Evolutionary conservation across 2,329 filamentous ascomycete genomes (phyloP), one percentile per base, ranked within the genome.

Genomic region (Bipolaris sorokiniana): DNA sequence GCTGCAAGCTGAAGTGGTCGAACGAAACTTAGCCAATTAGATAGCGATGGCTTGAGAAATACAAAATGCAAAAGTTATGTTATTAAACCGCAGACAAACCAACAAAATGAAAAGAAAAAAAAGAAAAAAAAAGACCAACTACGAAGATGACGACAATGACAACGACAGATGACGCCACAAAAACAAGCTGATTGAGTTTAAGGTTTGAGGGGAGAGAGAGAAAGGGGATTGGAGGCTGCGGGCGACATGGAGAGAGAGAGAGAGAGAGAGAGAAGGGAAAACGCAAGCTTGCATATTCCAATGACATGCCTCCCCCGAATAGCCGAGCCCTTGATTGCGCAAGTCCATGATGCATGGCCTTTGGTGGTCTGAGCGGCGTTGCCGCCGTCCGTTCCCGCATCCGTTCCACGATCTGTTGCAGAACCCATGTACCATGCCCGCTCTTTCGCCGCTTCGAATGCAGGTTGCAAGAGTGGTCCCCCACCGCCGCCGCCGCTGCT

Each of bases 351-450:
- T 56, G 41, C 54, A 52, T 56, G 48, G 41, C 7, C 7, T 18
- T 7, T 15, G 10, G 16, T 47, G 54, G 49, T 44, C 48, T 47
- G 54, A 47, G 56, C 52, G 50, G 53, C 48, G 11, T 23, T 42
- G 40, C 26, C 41, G 28, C 52, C 40, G 53, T 55, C 38, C 53
- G 53, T 36, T 56, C 54, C 54, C 54, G 54, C 48, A 56, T 49
- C 54, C 57, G 51, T 59, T 53, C 55, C 59, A 60, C 61, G 45
- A 62, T 62, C 59, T 53, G 56, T 60, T 38, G 51, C 56, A 62
- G 49, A 53, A 58, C 49, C 62, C 62, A 58, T 58, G 59, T 62
- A 64, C 62, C 62, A 60, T 62, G 61, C 50, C 37, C 55, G 33
- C 36, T 37, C 34, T 15, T 15, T 54, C 15, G 46, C 26, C 37